phyloP scores from a whole-genome alignment of 2,329 filamentous ascomycete genomes.

The Cladosporium oxysporum region DNA sequence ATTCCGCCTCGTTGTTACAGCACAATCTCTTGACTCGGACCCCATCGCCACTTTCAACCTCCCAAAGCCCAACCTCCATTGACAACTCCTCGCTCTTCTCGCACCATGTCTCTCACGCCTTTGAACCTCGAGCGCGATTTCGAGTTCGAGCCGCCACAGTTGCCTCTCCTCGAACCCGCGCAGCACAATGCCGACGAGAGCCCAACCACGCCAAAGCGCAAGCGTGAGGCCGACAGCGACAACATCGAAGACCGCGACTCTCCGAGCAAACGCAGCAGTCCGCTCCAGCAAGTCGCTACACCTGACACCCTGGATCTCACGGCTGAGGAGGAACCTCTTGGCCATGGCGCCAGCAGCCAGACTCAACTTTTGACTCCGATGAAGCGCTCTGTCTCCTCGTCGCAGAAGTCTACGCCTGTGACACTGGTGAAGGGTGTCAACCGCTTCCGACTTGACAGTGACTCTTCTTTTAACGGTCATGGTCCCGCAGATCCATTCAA shows the following conservation, averaged over 20 bases:
- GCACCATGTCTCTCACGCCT: background rate
- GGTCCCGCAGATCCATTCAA: background rate
- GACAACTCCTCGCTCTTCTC: background rate
- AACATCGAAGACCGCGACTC: background rate
- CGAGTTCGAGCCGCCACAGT: background rate
- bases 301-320: background rate
- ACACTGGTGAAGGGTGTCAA: background rate
- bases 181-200: background rate
- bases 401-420: background rate
- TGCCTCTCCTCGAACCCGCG: background rate
- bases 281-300: background rate
- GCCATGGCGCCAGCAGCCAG: background rate
- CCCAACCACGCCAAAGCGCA: conserved; percentile 4
- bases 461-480: background rate
- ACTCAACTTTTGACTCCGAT: background rate
- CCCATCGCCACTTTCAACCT: background rate
- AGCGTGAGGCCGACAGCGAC: background rate
- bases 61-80: too few species aligned
- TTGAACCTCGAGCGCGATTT: background rate
- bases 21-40: background rate
- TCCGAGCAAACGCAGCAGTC: background rate
- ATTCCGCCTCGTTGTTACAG: background rate
- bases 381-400: background rate
- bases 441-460: background rate
- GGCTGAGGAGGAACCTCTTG: background rate